Evolutionary conservation across 805 yeast species (phyloP).

Genomic region (Wickerhamomyces chambardii): DNA sequence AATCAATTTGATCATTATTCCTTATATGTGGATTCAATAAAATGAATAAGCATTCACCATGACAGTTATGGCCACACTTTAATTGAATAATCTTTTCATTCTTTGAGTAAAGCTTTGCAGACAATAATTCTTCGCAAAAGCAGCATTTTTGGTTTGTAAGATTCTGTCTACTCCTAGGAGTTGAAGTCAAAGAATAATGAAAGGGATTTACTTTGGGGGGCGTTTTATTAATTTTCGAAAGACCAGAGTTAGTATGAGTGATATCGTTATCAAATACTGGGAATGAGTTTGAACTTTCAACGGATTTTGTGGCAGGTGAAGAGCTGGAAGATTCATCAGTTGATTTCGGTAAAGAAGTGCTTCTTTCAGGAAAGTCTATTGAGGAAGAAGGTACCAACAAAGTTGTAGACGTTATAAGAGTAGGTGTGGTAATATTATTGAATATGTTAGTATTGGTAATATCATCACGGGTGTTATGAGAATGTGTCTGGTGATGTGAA

Average conservation of each 20-base stretch:
- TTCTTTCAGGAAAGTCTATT: background rate
- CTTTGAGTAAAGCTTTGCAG: slow-evolving; percentile 21
- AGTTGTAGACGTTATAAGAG: too few species aligned
- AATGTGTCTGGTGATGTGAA: too few species aligned
- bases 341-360: background rate
- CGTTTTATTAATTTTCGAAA: background rate
- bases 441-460: too few species aligned
- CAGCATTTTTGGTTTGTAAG: slow-evolving; percentile 22
- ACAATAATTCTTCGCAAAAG: slow-evolving; percentile 32
- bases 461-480: too few species aligned
- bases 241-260: too few species aligned
- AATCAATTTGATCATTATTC: slow-evolving; percentile 1
- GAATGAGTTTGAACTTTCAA: too few species aligned
- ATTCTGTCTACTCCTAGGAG: slow-evolving; percentile 10
- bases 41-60: slow-evolving; percentile 33
- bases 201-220: slow-evolving; percentile 14
- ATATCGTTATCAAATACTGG: too few species aligned
- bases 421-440: too few species aligned
- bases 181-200: slow-evolving; percentile 5
- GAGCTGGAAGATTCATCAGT: background rate
- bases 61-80: slow-evolving; percentile 35
- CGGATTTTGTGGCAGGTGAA: background rate
- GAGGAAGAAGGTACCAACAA: too few species aligned
- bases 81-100: slow-evolving; percentile 29
- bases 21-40: slow-evolving; percentile 2